A percentile compares a stretch with the other conserved stretches of the same genome.
phyloP scores from a whole-genome alignment of 768 basidiomycete genomes.

The Russula sp. region DNA sequence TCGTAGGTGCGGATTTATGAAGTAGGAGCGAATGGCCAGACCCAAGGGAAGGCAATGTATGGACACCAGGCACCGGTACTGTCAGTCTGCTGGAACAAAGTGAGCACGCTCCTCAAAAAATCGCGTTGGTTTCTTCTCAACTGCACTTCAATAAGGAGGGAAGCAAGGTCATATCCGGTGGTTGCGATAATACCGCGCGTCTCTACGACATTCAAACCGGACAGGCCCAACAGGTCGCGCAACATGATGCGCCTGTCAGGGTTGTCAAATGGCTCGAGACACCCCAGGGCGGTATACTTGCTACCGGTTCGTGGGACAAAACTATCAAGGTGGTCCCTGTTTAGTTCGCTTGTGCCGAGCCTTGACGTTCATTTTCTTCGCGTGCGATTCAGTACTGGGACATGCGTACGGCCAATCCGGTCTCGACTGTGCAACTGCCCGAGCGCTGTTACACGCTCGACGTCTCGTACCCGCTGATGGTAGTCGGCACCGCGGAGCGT shows the following conservation, averaged over 20 bases:
- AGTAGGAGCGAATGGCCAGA: constrained; percentile 71
- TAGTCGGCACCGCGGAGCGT: constrained; percentile 89
- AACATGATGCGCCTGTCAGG: constrained; percentile 86
- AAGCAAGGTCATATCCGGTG: constrained; percentile 84
- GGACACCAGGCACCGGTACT: constrained; percentile 86
- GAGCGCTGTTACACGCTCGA: constrained; percentile 90
- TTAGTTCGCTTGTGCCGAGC: background rate
- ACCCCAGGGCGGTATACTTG: constrained; percentile 67
- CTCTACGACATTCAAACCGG: constrained; percentile 89
- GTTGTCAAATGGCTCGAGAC: constrained; percentile 78
- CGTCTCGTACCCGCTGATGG: constrained; percentile 74
- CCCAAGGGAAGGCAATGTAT: constrained; percentile 88
- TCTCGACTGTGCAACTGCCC: constrained; percentile 75
- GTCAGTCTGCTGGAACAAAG: constrained; percentile 88
- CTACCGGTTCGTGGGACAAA: constrained; percentile 98
- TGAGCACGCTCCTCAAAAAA: constrained; percentile 32
- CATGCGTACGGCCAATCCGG: constrained; percentile 65
- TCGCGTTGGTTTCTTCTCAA: constrained; percentile 8
- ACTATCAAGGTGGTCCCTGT: constrained; percentile 69
- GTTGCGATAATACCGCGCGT: constrained; percentile 92
- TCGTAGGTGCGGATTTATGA: constrained; percentile 86
- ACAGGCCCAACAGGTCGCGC: constrained; percentile 74
- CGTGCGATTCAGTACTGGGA: constrained; percentile 77
- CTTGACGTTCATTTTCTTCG: constrained; percentile 1
- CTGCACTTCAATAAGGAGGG: constrained; percentile 57